Conservation (phyloP, 805 yeast species). For the Nakazawaea ambrosiae region DNA sequence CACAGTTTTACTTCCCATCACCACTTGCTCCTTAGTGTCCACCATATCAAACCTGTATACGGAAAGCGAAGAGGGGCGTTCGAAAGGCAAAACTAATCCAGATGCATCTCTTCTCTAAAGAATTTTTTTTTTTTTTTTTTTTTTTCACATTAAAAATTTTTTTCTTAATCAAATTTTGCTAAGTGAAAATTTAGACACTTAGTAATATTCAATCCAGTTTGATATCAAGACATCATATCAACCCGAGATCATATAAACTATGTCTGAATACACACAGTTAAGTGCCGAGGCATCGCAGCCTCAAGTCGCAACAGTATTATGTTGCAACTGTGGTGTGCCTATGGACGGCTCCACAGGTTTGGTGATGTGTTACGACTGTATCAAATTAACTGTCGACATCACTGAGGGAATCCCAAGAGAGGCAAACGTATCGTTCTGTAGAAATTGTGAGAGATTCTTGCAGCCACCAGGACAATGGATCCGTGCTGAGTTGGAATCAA, state of each 20-base stretch:
- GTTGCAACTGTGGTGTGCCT: conserved; percentile 98
- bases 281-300: conserved; percentile 26
- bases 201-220: too few species aligned
- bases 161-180: too few species aligned
- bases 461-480: conserved; percentile 97
- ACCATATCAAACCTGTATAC: too few species aligned
- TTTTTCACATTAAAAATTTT: background rate
- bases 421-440: conserved; percentile 86
- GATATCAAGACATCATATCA: background rate
- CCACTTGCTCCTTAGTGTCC: too few species aligned
- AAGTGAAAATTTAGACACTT: too few species aligned
- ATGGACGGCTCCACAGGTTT: conserved; percentile 92
- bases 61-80: too few species aligned
- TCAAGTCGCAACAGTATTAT: conserved; percentile 77
- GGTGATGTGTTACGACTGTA: conserved; percentile 97
- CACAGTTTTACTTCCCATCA: too few species aligned
- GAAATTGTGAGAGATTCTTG: conserved; percentile 93
- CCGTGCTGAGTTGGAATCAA: conserved; percentile 79
- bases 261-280: conserved; percentile 44
- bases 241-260: conserved; percentile 11
- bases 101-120: too few species aligned
- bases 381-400: conserved; percentile 86
- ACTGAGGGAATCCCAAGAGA: conserved; percentile 94
- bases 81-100: too few species aligned
- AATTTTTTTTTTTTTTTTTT: background rate